phyloP scores from a whole-genome alignment of 2,329 filamentous ascomycete genomes.

The Emericellopsis atlantica region DNA sequence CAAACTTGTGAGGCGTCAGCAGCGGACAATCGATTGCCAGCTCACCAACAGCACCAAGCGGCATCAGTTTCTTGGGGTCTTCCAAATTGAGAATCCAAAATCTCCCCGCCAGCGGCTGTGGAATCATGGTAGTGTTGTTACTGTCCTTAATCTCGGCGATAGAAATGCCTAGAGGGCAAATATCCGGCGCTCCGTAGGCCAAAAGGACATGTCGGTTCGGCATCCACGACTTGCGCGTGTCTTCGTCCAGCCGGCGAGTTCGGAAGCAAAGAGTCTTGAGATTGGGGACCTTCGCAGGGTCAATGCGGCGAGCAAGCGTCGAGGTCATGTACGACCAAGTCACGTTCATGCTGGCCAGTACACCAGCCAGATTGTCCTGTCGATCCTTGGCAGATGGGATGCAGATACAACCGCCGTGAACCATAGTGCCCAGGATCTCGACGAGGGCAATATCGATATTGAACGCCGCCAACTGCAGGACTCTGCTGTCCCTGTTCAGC shows the following conservation, averaged over 20 bases:
- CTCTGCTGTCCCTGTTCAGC: conserved; percentile 37
- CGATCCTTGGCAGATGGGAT: conserved; percentile 38
- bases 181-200: conserved; percentile 37
- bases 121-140: conserved; percentile 26
- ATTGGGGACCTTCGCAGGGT: conserved; percentile 20
- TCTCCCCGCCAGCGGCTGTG: conserved; percentile 32
- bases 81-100: conserved; percentile 41
- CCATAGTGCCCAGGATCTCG: conserved; percentile 38
- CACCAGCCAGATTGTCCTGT: conserved; percentile 33
- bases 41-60: conserved; percentile 42
- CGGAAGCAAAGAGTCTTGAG: conserved; percentile 31
- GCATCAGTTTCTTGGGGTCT: conserved; percentile 35
- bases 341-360: conserved; percentile 35
- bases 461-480: conserved; percentile 41
- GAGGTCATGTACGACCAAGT: conserved; percentile 45
- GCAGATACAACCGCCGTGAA: conserved; percentile 46
- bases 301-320: conserved; percentile 36
- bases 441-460: conserved; percentile 39
- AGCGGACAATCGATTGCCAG: conserved; percentile 42
- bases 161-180: conserved; percentile 37
- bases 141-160: conserved; percentile 27
- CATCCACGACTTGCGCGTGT: conserved; percentile 33
- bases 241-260: conserved; percentile 34
- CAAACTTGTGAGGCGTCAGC: conserved; percentile 21
- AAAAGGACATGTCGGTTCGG: conserved; percentile 31